Percentiles rank a stretch among this genome's conserved stretches.
Evolutionary conservation across 2,329 filamentous ascomycete species (phyloP).

Genomic region (Diaporthe ilicicola): DNA sequence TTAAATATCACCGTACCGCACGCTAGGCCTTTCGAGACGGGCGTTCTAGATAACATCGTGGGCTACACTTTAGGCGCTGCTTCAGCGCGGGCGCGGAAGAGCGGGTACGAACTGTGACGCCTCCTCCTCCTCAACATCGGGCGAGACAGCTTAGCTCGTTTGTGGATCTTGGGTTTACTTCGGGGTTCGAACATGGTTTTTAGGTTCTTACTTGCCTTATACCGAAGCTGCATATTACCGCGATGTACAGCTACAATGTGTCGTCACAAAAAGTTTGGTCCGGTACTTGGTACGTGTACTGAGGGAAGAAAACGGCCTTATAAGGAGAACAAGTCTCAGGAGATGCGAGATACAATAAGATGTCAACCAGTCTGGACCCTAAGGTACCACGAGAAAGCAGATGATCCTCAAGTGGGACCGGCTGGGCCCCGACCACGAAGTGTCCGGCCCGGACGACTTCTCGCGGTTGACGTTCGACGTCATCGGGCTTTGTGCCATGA

Average conservation of each 20-base stretch:
- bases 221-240: neutral
- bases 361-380: neutral
- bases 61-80: neutral
- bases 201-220: no score
- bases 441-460: conserved; percentile 33
- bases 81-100: neutral
- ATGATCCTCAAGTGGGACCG: conserved; percentile 36
- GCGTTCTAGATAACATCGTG: neutral
- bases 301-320: neutral
- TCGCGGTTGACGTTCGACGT: conserved; percentile 35
- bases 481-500: conserved; percentile 35
- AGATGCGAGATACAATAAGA: no score
- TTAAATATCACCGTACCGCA: neutral
- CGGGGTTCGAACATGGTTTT: neutral
- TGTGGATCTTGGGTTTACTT: neutral
- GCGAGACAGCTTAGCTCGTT: neutral
- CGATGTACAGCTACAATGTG: no score
- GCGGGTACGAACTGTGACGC: neutral
- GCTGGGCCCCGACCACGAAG: conserved; percentile 33
- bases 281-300: no score
- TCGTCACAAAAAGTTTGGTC: neutral
- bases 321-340: neutral
- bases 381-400: neutral
- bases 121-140: neutral
- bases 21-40: neutral